A percentile compares a stretch with the other conserved stretches of the same genome.
phyloP scores from a whole-genome alignment of 345 rosid species.

The Draba incana region DNA sequence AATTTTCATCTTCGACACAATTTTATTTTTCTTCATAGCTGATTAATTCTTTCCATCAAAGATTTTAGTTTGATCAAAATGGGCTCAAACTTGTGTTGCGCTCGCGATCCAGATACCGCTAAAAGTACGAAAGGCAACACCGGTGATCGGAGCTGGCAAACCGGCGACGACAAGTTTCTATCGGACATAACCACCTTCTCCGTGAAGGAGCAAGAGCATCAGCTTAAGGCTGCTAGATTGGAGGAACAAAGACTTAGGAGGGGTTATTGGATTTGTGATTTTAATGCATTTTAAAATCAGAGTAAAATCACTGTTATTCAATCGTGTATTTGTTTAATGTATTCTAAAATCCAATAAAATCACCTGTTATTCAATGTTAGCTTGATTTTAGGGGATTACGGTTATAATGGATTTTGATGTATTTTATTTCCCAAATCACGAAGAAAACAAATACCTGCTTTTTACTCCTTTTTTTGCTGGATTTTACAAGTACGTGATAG shows the following conservation, averaged over 20 bases:
- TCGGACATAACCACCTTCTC: conserved; percentile 37
- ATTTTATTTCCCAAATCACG: too few species aligned
- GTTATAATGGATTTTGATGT: too few species aligned
- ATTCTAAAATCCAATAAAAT: too few species aligned
- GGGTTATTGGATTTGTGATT: too few species aligned
- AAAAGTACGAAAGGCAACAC: neutral
- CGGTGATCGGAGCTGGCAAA: conserved; percentile 28
- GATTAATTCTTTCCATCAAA: neutral
- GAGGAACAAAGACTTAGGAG: conserved; percentile 41
- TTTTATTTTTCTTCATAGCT: neutral
- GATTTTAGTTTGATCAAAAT: conserved; percentile 27
- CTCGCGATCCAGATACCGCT: conserved; percentile 25
- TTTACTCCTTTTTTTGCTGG: too few species aligned
- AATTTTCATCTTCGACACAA: conserved; percentile 1
- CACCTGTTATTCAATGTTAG: too few species aligned
- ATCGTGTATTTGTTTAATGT: too few species aligned
- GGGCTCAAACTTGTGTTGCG: conserved; percentile 43
- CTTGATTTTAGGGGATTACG: too few species aligned
- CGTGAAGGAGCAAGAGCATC: conserved; percentile 37
- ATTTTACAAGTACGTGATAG: too few species aligned
- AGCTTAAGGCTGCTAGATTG: conserved; percentile 24
- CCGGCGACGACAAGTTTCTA: conserved; percentile 21
- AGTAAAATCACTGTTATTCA: too few species aligned
- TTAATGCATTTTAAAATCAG: too few species aligned
- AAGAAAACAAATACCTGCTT: too few species aligned